Base-by-base conservation (phyloP, 306 rosid genomes). In the Citrullus colocynthis region DNA sequence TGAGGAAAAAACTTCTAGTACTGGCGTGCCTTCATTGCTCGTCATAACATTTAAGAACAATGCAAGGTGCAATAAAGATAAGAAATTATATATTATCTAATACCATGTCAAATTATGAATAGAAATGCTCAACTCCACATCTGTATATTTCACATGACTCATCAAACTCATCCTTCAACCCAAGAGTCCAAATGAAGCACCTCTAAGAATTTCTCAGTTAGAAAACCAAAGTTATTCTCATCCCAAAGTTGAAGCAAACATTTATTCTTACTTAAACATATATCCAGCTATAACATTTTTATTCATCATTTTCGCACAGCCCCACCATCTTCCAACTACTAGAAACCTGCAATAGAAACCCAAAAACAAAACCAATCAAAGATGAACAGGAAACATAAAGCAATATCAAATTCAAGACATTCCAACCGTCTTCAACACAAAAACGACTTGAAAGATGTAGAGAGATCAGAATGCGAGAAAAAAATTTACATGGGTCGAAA, bases 401-500 rank as follows among this genome's bases (percentile, higher is more conserved):
- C 4, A 32, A 32, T 32, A 32, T 32, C 36, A 32, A 0, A 3
- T 32, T 32, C 36, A 3, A 32, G 36, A 3, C 36, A 32, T 32
- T 32, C 36, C 36, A 32, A 32, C 36, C 2, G 36, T 32, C 32
- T 3, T 41, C 32, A n/a, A 67, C 5, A 13, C 42, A 30, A 15
- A 70, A 42, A 21, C 0, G 7, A 44, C 11, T 12, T 12, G 37
- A 6, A 45, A 12, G 3, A 21, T 32, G 32, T 3, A 45, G 3
- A 20, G 80, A 67, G 54, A 48, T 13, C 54, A 48, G 0, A 17
- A 66, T 3, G 49, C 37, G 45, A 80, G 85, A 62, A 74, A 78
- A 41, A 6, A 42, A 51, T 6, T 20, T 79, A 86, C 98, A 93
- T 82, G 98, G 94, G 16, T 89, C 90, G 28, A 91, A 94, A 92